Conservation (phyloP, 345 rosid species). For the Anacardium occidentale region DNA sequence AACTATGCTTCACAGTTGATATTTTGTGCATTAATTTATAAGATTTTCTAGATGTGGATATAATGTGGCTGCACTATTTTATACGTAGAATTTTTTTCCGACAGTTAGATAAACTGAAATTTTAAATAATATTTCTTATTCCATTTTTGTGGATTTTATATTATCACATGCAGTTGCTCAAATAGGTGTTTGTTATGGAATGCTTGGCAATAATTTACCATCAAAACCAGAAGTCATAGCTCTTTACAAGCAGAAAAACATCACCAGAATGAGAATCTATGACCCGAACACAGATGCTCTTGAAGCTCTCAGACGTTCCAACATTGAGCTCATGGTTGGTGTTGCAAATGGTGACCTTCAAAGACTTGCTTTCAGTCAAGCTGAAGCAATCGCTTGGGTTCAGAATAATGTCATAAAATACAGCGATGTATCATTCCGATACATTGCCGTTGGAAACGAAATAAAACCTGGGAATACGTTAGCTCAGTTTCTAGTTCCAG, state of each 20-base stretch:
- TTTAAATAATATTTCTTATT: no score
- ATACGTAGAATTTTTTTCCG: no score
- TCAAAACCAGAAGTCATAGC: conserved; percentile 43
- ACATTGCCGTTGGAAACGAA: conserved; percentile 68
- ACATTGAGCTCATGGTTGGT: conserved; percentile 49
- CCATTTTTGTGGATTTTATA: no score
- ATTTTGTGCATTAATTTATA: no score
- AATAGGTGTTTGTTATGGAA: conserved; percentile 74
- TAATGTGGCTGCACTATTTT: no score
- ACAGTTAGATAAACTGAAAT: no score
- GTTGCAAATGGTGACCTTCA: conserved; percentile 37
- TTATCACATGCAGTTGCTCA: conserved; percentile 43
- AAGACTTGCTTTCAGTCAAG: conserved; percentile 39
- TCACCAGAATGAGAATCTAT: conserved; percentile 39
- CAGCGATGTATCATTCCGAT: conserved; percentile 42
- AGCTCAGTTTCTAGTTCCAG: conserved; percentile 33
- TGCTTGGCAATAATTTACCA: conserved; percentile 50
- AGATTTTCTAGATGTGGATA: no score
- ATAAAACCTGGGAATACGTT: conserved; percentile 20
- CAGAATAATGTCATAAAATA: conserved; percentile 38
- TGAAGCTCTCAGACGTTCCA: conserved; percentile 46
- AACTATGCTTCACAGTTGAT: no score
- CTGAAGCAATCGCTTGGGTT: conserved; percentile 47
- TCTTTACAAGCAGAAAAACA: conserved; percentile 43
- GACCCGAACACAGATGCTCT: conserved; percentile 38